A percentile compares a stretch with the other conserved stretches of the same genome.
Conservation (phyloP, 208 protist genomes). For the Novymonas esmeraldas region DNA sequence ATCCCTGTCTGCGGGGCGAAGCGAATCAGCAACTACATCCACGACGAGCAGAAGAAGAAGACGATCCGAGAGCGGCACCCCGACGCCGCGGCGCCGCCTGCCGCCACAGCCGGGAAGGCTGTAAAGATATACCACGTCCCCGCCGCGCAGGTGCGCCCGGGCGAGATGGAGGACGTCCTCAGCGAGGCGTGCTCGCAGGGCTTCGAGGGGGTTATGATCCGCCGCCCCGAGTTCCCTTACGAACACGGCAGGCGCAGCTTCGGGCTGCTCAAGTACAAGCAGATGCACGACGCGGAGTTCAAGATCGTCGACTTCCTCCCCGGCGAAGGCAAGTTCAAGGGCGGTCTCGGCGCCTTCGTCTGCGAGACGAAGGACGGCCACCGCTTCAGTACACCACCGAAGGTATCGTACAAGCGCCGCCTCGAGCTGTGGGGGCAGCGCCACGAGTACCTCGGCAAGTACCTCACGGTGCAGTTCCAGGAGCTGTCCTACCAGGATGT, state of each 20-base stretch:
- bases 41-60: constrained; percentile 82
- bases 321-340: constrained; percentile 87
- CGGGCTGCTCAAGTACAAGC: constrained; percentile 90
- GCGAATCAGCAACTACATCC: constrained; percentile 85
- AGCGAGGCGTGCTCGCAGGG: constrained; percentile 84
- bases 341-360: constrained; percentile 81
- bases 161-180: constrained; percentile 85
- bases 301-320: constrained; percentile 83
- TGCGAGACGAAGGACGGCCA: constrained; percentile 83
- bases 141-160: constrained; percentile 65
- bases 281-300: constrained; percentile 92
- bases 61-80: constrained; percentile 52
- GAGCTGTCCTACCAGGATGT: constrained; percentile 86
- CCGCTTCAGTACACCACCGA: constrained; percentile 79
- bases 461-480: constrained; percentile 89
- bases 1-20: constrained; percentile 80
- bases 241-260: constrained; percentile 91
- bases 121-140: constrained; percentile 85
- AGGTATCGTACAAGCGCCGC: constrained; percentile 61
- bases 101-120: constrained; percentile 18
- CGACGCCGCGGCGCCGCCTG: neutral
- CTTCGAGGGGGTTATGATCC: constrained; percentile 92
- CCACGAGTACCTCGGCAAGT: constrained; percentile 68
- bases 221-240: constrained; percentile 82
- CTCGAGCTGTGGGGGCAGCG: constrained; percentile 65